phyloP scores from a whole-genome alignment of 352 stramenopile genomes.

The Lagenidium giganteum region DNA sequence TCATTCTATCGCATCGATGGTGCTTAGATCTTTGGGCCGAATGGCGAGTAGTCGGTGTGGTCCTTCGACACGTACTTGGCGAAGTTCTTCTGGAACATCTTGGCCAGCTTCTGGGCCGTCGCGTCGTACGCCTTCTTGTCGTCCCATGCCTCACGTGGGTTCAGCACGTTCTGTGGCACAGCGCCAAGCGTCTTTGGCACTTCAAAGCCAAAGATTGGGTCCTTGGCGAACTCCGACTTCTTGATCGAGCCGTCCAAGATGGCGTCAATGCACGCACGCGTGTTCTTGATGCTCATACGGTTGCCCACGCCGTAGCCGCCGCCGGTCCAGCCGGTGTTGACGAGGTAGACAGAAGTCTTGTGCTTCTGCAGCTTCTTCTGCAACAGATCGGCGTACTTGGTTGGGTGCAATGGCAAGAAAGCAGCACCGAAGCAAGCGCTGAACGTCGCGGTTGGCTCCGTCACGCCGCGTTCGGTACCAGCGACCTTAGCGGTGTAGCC shows the following conservation, averaged over 20 bases:
- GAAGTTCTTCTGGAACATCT: constrained; percentile 97
- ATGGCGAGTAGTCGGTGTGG: constrained; percentile 94
- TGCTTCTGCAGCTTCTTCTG: constrained; percentile 96
- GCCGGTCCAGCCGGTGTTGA: constrained; percentile 98
- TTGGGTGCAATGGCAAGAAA: constrained; percentile 97
- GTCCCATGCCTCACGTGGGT: constrained; percentile 91
- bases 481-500: constrained; percentile 99
- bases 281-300: constrained; percentile 98
- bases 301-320: constrained; percentile 95
- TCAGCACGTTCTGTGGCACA: constrained; percentile 87
- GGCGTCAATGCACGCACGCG: constrained; percentile 93
- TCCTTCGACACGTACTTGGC: constrained; percentile 94
- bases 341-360: constrained; percentile 92
- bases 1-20: too few relatives aligned
- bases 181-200: constrained; percentile 85
- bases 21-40: constrained; percentile 87
- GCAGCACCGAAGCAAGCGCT: constrained; percentile 96
- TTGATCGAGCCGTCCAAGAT: constrained; percentile 96
- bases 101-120: constrained; percentile 89
- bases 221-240: constrained; percentile 72
- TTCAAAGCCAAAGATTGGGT: constrained; percentile 94
- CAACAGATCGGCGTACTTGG: constrained; percentile 95
- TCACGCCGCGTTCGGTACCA: constrained; percentile 96
- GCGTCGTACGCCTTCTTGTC: constrained; percentile 91
- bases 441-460: constrained; percentile 95